Evolutionary conservation across 345 rosid species (phyloP), one percentile per base, ranked within the genome.

Genomic region (Murraya koenigii): DNA sequence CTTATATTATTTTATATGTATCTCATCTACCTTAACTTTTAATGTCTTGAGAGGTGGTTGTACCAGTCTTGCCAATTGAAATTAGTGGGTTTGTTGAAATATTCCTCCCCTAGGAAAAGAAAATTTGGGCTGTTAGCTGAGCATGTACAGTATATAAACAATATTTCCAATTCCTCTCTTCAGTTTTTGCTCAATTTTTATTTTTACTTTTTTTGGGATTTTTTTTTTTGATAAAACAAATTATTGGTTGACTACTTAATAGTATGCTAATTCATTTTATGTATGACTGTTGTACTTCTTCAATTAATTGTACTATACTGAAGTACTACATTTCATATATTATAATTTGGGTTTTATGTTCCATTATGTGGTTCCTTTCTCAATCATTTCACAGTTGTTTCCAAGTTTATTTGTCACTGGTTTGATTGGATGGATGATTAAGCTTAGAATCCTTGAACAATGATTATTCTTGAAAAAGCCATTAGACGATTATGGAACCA

Each of bases 31-130:
- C 78, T 65, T 69, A 52, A 63, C 4, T 61, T 32, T 47, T 30
- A 36, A 15, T 52, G 52, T 56, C 76, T 4, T 54, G 70, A 80
- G 76, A 75, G 88, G 79, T 78, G 76, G 81, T 83, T 78, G 79
- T 66, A 72, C 79, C 74, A 70, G 77, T 65, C 74, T 30, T 59
- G 35, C 75, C 22, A 36, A 23, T 22, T 60, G 23, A 30, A 38
- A 38, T 23, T 14, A 60, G 36, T 23, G 25, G 35, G 67, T 64
- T 62, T 8, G 66, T 32, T 70, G 80, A 62, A 33, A 61, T 60
- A 35, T 69, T 8, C 28, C 58, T 47, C 72, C 2, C 41, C 6
- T 22, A 59, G 71, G 9, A 22, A 36, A 22, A 10, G 1, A 14
- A 20, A 30, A 22, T 33, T 47, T 44, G 44, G 75, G 75, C 71